Evolutionary conservation across 352 stramenopile genomes (phyloP), one percentile per base, ranked within the genome.

Genomic region (Thraustochytrium sp.): DNA sequence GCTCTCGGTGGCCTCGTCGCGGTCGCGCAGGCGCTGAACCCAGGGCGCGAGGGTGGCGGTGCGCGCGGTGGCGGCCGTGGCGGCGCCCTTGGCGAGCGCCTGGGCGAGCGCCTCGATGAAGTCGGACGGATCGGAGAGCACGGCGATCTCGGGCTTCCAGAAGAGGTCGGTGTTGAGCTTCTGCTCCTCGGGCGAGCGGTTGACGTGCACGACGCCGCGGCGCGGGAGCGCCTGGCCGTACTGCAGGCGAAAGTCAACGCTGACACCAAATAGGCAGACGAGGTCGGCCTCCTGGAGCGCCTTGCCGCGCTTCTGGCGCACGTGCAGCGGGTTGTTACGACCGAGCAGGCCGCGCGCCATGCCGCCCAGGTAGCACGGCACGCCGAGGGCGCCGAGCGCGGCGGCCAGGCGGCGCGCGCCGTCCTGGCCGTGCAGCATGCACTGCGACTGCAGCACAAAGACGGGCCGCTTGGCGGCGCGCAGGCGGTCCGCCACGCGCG

Each of bases 251-350:
- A 86, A 86, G 75, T 86, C 84, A 11, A 44, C 59, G 23, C 80
- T 46, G 9, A 76, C 42, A 23, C 84, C 84, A 82, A 95, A 94
- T n/a, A 92, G 85, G 4, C 88, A 84, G 3, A 90, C 93, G 5
- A 91, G 91, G 84, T 93, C 97, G 18, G 89, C 86, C 62, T 95
- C 91, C 85, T 93, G 96, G 84, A 97, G 96, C 9, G 97, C 89
- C 51, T 93, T 92, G 3, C 93, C 93, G 84, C 93, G 96, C 29
- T 90, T 87, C 1, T 92, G 89, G 76, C 93, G 96, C 86, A 96
- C 92, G 73, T 97, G 93, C 21, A 91, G 88, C 5, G 91, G 90
- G 82, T 94, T 86, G 77, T 93, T 72, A 82, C 76, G 86, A 49
- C 87, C 86, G 38, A 89, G 87, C 31, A 72, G 46, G 34, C 65